A percentile compares a stretch with the other conserved stretches of the same genome.
phyloP scores from a whole-genome alignment of 257 asterid genomes.

The Primulina huaijiensis region DNA sequence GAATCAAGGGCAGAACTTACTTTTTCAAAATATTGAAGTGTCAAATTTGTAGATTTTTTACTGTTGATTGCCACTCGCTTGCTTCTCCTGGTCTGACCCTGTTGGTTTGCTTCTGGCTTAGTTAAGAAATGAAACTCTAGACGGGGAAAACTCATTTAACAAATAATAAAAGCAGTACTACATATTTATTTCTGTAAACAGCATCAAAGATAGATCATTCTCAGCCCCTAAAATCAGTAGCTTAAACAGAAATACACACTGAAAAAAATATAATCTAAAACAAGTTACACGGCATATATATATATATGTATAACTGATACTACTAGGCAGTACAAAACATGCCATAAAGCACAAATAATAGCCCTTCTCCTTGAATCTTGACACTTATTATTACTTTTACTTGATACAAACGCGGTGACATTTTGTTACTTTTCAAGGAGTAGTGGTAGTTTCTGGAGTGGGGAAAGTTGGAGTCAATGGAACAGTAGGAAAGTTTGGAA shows the following conservation, averaged over 20 bases:
- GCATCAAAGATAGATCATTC: not conserved
- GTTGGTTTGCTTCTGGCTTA: no score
- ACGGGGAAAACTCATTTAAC: not conserved
- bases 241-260: no score
- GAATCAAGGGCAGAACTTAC: not conserved
- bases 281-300: not conserved
- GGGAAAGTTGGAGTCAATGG: not conserved
- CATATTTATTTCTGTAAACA: not conserved
- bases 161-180: not conserved
- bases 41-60: not conserved
- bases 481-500: not conserved
- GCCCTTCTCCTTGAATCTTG: not conserved
- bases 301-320: not conserved
- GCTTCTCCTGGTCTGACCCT: no score
- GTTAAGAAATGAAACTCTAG: not conserved
- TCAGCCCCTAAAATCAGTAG: not conserved
- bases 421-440: not conserved
- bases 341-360: not conserved
- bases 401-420: not conserved
- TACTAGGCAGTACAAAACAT: not conserved
- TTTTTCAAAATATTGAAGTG: not conserved
- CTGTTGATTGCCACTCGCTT: no score
- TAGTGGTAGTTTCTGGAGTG: not conserved
- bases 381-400: not conserved
- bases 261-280: not conserved